These are phyloP conservation scores for Syncephalastrum contaminatum DNA, from an alignment of 371 early-diverging fungal species.

Conservation along the genomic window DNA sequence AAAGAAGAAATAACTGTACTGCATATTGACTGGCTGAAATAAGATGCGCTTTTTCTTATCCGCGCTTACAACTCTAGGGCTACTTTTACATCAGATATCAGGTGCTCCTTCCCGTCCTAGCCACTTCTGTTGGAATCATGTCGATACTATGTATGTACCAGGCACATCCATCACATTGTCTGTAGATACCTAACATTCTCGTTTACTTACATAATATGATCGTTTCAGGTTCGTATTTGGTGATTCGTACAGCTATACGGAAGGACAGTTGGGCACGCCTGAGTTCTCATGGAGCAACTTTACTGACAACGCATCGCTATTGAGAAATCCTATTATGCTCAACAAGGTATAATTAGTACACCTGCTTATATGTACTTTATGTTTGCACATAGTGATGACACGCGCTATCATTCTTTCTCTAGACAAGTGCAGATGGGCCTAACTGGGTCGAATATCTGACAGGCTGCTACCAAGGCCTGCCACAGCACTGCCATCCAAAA, in stretches of 20 bases:
- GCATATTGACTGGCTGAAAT: too few species aligned
- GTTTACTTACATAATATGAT: neutral
- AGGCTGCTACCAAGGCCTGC: conserved; percentile 11
- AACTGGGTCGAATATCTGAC: conserved; percentile 14
- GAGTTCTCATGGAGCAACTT: conserved; percentile 14
- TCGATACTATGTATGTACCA: conserved; percentile 6
- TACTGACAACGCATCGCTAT: conserved; percentile 6
- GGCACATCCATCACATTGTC: neutral
- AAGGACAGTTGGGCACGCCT: conserved; percentile 7
- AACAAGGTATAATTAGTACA: conserved; percentile 2
- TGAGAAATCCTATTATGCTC: conserved; percentile 7
- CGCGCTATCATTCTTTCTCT: neutral
- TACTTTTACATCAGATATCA: too few species aligned
- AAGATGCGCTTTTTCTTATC: too few species aligned
- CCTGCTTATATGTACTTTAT: neutral
- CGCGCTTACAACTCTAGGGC: too few species aligned
- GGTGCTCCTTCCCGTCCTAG: too few species aligned
- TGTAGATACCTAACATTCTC: too few species aligned
- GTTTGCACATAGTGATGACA: neutral
- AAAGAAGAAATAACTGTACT: too few species aligned
- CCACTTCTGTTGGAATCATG: conserved; percentile 7
- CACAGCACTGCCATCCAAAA: conserved; percentile 7
- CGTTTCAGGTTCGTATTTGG: conserved; percentile 12
- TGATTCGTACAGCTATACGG: conserved; percentile 13
- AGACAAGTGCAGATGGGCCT: conserved; percentile 14